Base-by-base conservation (phyloP, 2,329 filamentous ascomycete species). In the Leptographium flavum region DNA sequence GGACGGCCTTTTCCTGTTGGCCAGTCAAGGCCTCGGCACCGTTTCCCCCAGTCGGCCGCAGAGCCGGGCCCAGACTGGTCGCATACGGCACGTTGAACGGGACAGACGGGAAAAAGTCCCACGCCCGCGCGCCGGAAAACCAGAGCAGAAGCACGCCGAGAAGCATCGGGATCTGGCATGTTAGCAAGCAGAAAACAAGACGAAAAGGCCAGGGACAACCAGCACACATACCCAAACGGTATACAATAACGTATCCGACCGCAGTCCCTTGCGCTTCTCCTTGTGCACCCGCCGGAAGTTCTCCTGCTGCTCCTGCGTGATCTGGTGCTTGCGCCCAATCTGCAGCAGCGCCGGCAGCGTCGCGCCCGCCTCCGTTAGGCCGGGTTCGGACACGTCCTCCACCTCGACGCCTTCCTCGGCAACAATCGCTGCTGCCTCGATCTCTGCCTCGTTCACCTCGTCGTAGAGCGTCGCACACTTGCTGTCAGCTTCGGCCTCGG, bases 251-350 rank as follows among this genome's bases (percentile, higher is more conserved):
- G 71, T 70, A 55, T 83, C 79, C 47, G 73, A 74, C 52, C 74
- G 71, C 48, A 80, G 63, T 48, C 68, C 70, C 69, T 81, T 81
- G 54, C 79, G 64, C 58, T 75, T 79, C 57, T 71, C 68, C 46
- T 77, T 73, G 50, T 77, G 74, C 23, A 70, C 75, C 43, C 74
- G 64, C 38, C 78, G 66, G 50, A 82, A 68, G 52, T 74, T 74
- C 52, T 78, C 75, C 57, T 79, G 75, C 56, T 81, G 76, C 56
- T 80, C 76, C 56, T 71, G 72, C 27, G 77, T 81, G 48, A 81
- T 76, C 45, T 69, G 69, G 55, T 77, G 71, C 60, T 79, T 80
- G 48, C 71, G 68, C 5, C 76, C 75, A 49, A 81, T 79, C 55
- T 73, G 72, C 27, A 81, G 66, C 25, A 77, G 53, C 11, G 58